A percentile compares a stretch with the other conserved stretches of the same genome.
Conservation (phyloP, 495 filamentous ascomycete species). For the Cladorrhinum samala region DNA sequence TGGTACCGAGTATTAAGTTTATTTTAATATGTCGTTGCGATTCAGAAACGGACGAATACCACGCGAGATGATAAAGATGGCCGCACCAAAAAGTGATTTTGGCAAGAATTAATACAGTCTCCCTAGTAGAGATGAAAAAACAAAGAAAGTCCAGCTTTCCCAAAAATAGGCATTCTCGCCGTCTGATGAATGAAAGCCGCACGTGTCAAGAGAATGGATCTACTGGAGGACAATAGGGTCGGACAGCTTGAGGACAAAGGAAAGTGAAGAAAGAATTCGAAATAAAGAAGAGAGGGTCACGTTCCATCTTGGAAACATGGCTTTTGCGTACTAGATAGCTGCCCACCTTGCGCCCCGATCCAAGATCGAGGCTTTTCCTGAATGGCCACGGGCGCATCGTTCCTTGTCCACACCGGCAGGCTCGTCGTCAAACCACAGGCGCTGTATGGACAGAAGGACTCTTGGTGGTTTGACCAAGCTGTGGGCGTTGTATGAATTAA, state of each 20-base stretch:
- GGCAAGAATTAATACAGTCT: background rate
- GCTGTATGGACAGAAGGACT: conserved; percentile 19
- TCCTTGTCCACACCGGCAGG: too few species aligned
- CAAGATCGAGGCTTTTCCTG: background rate
- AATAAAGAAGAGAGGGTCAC: conserved; percentile 2
- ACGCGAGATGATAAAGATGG: too few species aligned
- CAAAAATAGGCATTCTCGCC: conserved; percentile 11
- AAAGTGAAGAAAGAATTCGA: background rate
- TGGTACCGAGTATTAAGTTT: background rate
- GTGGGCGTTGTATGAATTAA: conserved; percentile 28
- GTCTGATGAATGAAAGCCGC: background rate
- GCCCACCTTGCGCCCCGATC: background rate
- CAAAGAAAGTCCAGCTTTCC: conserved; percentile 5
- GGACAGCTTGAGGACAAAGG: background rate
- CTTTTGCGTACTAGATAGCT: too few species aligned
- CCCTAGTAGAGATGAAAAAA: background rate
- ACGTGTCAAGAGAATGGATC: conserved; percentile 9
- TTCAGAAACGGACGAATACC: too few species aligned
- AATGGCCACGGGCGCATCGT: background rate
- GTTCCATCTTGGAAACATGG: background rate
- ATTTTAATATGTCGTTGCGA: too few species aligned
- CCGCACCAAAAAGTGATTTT: background rate
- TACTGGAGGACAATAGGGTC: conserved; percentile 4
- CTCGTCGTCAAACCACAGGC: conserved; percentile 19
- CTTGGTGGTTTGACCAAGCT: conserved; percentile 8